Conservation (phyloP, 2,329 filamentous ascomycete genomes). For the Venturia aucupariae region DNA sequence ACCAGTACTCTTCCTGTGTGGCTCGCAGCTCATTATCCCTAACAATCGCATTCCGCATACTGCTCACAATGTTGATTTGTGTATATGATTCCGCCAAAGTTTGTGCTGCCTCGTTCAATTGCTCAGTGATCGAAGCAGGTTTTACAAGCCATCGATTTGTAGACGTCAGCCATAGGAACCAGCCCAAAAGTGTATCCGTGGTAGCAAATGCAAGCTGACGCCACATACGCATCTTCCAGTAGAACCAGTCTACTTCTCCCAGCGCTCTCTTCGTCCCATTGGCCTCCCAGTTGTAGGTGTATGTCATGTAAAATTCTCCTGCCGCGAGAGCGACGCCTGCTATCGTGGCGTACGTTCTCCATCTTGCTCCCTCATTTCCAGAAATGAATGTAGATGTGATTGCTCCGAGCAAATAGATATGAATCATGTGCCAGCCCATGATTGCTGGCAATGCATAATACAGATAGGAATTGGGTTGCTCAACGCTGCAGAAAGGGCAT, state of each 20-base stretch:
- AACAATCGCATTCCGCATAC: conserved; percentile 66
- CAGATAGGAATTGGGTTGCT: conserved; percentile 62
- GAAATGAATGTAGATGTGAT: conserved; percentile 61
- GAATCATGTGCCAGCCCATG: conserved; percentile 67
- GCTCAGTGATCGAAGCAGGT: conserved; percentile 52
- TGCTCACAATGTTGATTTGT: conserved; percentile 5
- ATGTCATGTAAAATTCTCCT: conserved; percentile 57
- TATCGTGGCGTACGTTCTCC: conserved; percentile 63
- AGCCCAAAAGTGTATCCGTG: conserved; percentile 56
- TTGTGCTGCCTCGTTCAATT: conserved; percentile 49
- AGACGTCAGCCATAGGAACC: conserved; percentile 62
- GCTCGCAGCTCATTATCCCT: conserved; percentile 63
- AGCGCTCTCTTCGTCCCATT: conserved; percentile 53
- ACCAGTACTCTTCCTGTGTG: conserved; percentile 67
- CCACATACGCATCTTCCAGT: conserved; percentile 57
- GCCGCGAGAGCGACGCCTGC: conserved; percentile 48
- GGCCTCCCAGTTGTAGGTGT: conserved; percentile 53
- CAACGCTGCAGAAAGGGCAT: conserved; percentile 75
- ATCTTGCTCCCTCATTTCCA: conserved; percentile 54
- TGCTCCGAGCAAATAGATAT: conserved; percentile 62
- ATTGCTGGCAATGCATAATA: conserved; percentile 71
- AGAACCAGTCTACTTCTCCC: conserved; percentile 58
- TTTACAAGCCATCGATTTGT: conserved; percentile 70
- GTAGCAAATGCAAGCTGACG: conserved; percentile 56
- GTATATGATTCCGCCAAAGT: background rate